Percentiles rank a stretch among this genome's conserved stretches.
Conservation (phyloP, 139 green algal genomes). For the Chlamydomonas urium region DNA sequence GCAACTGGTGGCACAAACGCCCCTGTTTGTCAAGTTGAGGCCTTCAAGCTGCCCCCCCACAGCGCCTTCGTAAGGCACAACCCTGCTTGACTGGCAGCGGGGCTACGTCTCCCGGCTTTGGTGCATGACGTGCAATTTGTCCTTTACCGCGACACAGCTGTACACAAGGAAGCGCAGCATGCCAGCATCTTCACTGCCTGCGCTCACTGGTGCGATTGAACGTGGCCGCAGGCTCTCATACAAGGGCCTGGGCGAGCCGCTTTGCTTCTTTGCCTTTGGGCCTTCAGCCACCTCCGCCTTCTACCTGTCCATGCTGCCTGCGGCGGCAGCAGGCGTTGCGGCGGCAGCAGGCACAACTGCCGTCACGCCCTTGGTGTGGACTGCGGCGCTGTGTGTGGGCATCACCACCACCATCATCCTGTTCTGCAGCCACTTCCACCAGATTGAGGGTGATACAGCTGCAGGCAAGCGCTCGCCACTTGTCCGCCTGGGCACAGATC, state of each 20-base stretch:
- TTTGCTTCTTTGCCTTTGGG: slow-evolving; percentile 96
- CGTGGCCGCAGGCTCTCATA: slow-evolving; percentile 84
- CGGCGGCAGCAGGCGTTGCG: neutral
- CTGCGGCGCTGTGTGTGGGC: slow-evolving; percentile 62
- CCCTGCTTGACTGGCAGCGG: too few species aligned
- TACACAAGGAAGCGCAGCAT: too few species aligned
- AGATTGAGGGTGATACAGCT: slow-evolving; percentile 69
- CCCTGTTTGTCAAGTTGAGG: too few species aligned
- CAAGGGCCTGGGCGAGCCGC: slow-evolving; percentile 92
- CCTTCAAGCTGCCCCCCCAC: too few species aligned
- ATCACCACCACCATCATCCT: slow-evolving; percentile 86
- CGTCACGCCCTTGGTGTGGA: slow-evolving; percentile 36
- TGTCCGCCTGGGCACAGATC: slow-evolving; percentile 69
- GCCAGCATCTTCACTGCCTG: too few species aligned
- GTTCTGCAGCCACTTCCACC: slow-evolving; percentile 95
- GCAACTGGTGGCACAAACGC: too few species aligned
- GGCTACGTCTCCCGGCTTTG: too few species aligned
- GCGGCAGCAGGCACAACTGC: neutral
- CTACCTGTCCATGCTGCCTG: slow-evolving; percentile 71
- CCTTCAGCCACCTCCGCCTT: slow-evolving; percentile 89
- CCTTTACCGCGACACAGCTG: too few species aligned
- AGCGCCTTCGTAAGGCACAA: too few species aligned
- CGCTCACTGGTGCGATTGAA: too few species aligned
- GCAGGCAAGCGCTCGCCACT: slow-evolving; percentile 83
- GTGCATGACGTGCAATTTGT: too few species aligned